These are phyloP conservation scores for Camelina hispida DNA, from an alignment of 345 rosid species.

Conservation along the genomic window DNA sequence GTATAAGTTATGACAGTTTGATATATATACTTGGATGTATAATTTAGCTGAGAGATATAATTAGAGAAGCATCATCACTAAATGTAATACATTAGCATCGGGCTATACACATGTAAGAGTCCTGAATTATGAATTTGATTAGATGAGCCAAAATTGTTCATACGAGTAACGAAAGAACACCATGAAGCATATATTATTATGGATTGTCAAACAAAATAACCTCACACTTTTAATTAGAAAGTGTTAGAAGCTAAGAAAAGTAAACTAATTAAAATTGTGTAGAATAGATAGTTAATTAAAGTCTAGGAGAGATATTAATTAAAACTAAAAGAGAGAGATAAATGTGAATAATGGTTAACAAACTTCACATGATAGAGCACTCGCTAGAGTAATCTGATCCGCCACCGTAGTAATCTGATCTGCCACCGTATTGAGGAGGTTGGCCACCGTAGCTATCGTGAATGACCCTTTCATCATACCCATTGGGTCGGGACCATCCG, in stretches of 20 bases:
- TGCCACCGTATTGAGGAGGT: not conserved
- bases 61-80: not conserved
- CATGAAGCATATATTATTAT: too few species aligned
- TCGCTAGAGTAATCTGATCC: not conserved
- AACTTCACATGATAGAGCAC: not conserved
- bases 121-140: too few species aligned
- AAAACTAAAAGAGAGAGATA: not conserved
- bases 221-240: not conserved
- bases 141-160: not conserved
- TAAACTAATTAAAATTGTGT: not conserved
- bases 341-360: not conserved
- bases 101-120: too few species aligned
- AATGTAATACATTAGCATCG: not conserved
- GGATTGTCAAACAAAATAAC: too few species aligned
- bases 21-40: too few species aligned
- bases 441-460: constrained; percentile 49
- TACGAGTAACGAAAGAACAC: not conserved
- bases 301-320: too few species aligned
- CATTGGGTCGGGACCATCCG: not conserved
- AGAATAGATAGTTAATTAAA: not conserved
- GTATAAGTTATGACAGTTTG: too few species aligned
- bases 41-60: too few species aligned
- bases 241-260: not conserved
- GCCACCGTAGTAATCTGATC: not conserved
- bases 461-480: constrained; percentile 42